Evolutionary conservation across 2,329 filamentous ascomycete species (phyloP).

Genomic region (Aspergillus neotritici): DNA sequence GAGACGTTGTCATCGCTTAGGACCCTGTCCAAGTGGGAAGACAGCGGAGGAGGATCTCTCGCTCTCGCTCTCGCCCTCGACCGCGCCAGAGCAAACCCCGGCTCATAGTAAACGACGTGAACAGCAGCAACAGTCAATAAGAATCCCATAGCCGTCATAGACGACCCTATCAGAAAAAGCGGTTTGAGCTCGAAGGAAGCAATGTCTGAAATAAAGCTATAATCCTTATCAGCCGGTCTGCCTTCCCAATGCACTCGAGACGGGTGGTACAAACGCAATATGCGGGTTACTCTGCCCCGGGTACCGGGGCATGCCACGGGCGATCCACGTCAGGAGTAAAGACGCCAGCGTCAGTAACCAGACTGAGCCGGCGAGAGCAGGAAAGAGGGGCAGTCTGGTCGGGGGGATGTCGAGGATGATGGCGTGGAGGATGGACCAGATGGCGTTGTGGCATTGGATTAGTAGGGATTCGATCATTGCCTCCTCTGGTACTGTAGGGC

Average conservation of each 20-base stretch:
- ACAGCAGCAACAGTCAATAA: slow-evolving; percentile 15
- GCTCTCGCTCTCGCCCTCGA: no score
- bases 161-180: slow-evolving; percentile 17
- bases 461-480: slow-evolving; percentile 5
- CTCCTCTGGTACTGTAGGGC: background rate
- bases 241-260: background rate
- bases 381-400: slow-evolving; percentile 16
- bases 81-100: slow-evolving; percentile 14
- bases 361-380: slow-evolving; percentile 14
- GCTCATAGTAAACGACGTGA: slow-evolving; percentile 20
- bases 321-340: slow-evolving; percentile 16
- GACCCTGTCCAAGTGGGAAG: no score
- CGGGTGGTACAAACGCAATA: slow-evolving; percentile 9
- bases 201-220: slow-evolving; percentile 20
- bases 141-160: slow-evolving; percentile 18
- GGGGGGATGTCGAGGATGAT: slow-evolving; percentile 19
- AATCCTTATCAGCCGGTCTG: no score
- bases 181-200: slow-evolving; percentile 19
- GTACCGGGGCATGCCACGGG: slow-evolving; percentile 15
- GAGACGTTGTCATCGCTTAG: no score
- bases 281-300: slow-evolving; percentile 17
- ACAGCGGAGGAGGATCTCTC: no score
- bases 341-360: slow-evolving; percentile 18
- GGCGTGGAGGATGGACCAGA: slow-evolving; percentile 14
- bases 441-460: slow-evolving; percentile 10